Conservation (phyloP, 805 yeast species). For the Candida succiphila region DNA sequence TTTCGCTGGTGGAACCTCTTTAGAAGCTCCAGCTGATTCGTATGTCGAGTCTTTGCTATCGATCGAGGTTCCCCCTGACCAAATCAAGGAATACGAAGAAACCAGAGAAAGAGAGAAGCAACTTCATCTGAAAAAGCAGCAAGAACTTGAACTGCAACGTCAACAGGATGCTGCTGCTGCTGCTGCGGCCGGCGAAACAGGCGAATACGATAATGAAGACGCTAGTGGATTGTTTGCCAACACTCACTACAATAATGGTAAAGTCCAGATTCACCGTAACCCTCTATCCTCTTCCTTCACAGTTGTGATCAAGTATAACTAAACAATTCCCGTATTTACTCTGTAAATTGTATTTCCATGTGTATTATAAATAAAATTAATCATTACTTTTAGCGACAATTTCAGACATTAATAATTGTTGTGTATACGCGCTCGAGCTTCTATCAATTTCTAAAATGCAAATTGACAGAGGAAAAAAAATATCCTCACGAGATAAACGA, state of each 20-base stretch:
- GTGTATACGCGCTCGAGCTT: too few species aligned
- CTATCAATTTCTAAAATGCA: too few species aligned
- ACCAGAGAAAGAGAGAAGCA: slow-evolving; percentile 10
- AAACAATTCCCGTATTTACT: too few species aligned
- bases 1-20: slow-evolving; percentile 76
- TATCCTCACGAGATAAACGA: too few species aligned
- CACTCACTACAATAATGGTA: too few species aligned
- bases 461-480: too few species aligned
- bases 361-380: too few species aligned
- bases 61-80: slow-evolving; percentile 21
- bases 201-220: background rate
- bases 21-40: slow-evolving; percentile 49
- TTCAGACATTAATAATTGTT: too few species aligned
- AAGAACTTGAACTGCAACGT: slow-evolving; percentile 3
- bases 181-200: too few species aligned
- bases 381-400: too few species aligned
- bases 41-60: slow-evolving; percentile 31
- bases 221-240: background rate
- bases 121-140: slow-evolving; percentile 6
- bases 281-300: background rate
- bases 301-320: background rate
- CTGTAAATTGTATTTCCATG: too few species aligned
- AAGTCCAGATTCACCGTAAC: background rate
- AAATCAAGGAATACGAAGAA: slow-evolving; percentile 14
- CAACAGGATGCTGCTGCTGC: too few species aligned